phyloP scores from a whole-genome alignment of 441 rosid species.

The Erodium chrysanthum region DNA sequence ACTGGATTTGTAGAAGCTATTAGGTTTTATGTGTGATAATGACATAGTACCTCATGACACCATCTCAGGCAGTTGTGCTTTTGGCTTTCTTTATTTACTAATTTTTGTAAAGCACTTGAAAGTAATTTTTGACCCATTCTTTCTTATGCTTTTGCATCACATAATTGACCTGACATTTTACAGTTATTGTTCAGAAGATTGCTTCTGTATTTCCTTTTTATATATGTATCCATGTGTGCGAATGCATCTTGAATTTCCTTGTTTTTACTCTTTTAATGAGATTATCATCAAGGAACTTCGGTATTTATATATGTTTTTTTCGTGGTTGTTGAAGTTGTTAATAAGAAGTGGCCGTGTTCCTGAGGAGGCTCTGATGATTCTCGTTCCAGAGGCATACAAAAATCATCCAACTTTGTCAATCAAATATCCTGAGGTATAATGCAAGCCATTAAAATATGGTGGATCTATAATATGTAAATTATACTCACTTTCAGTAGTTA shows the following conservation, averaged over 20 bases:
- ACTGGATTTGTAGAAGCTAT: not conserved
- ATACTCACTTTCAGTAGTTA: not conserved
- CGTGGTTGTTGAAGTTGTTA: conserved; percentile 45
- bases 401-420: conserved; percentile 79
- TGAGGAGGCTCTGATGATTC: conserved; percentile 95
- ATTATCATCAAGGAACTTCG: conserved; percentile 3
- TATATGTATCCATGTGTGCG: not conserved
- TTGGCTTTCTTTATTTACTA: not conserved
- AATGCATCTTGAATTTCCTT: not conserved
- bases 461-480: not conserved
- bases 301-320: conserved; percentile 7
- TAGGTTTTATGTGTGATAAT: not conserved
- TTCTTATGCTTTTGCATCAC: not conserved
- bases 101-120: not conserved
- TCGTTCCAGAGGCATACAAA: conserved; percentile 97
- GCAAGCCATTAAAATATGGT: not conserved
- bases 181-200: not conserved
- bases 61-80: not conserved
- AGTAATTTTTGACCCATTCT: not conserved
- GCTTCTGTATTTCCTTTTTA: conserved; percentile 1
- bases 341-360: conserved; percentile 89
- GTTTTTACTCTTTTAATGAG: conserved; percentile 1
- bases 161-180: not conserved
- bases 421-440: conserved; percentile 78
- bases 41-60: not conserved